phyloP scores from a whole-genome alignment of 306 rosid species.

The Carpinus fangiana region DNA sequence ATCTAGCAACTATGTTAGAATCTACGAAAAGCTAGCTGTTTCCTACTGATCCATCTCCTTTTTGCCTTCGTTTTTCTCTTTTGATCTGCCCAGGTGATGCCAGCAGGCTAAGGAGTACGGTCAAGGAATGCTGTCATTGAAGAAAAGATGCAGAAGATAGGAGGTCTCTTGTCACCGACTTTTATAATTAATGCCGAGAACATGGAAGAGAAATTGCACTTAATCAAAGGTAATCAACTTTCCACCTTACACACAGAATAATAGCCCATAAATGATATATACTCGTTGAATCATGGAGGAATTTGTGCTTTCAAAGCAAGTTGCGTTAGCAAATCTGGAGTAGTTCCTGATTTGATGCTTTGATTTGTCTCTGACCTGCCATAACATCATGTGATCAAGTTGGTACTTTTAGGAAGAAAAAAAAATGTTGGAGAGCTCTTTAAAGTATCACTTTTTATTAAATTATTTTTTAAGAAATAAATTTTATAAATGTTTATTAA shows the following conservation, averaged over 20 bases:
- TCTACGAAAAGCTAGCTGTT: conserved; percentile 4
- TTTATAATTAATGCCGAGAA: background rate
- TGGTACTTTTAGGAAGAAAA: too few relatives aligned
- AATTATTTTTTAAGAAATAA: too few relatives aligned
- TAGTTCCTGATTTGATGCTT: conserved; percentile 22
- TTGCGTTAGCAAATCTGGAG: conserved; percentile 24
- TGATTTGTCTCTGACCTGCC: conserved; percentile 24
- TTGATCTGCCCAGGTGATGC: conserved; percentile 8
- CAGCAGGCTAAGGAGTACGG: conserved; percentile 2
- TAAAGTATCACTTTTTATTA: too few relatives aligned
- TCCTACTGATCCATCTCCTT: conserved; percentile 7
- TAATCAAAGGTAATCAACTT: conserved; percentile 5
- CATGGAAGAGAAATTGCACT: background rate
- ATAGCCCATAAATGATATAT: background rate
- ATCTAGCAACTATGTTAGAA: background rate
- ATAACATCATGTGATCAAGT: conserved; percentile 39
- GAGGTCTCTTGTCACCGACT: background rate
- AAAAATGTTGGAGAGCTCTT: too few relatives aligned
- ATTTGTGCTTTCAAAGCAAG: conserved; percentile 15
- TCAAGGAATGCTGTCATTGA: background rate
- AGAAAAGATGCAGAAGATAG: conserved; percentile 25
- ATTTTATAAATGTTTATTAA: too few relatives aligned
- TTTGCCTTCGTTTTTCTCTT: conserved; percentile 7
- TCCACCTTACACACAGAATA: background rate
- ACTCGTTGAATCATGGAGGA: background rate